Percentiles rank a stretch among this genome's conserved stretches.
Evolutionary conservation across 108 stramenopile species (phyloP).

Genomic region (Nitzschia sp.): DNA sequence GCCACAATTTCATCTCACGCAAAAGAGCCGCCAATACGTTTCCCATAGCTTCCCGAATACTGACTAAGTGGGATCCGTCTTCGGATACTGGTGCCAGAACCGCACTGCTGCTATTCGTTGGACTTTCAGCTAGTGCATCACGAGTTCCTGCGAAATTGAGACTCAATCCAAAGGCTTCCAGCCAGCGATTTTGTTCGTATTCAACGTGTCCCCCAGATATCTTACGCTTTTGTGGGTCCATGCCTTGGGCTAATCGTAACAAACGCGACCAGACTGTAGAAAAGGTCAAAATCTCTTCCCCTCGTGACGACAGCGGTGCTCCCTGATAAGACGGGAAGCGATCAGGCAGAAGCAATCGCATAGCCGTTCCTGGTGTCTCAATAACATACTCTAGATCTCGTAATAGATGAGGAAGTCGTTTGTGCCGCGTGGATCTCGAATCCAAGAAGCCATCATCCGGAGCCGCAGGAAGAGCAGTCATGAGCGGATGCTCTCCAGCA

Average conservation of each 20-base stretch:
- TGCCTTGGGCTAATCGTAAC: slow-evolving; percentile 80
- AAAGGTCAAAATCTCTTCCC: slow-evolving; percentile 67
- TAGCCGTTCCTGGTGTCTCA: slow-evolving; percentile 85
- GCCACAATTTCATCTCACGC: slow-evolving; percentile 85
- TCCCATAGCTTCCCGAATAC: slow-evolving; percentile 67
- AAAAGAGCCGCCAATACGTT: slow-evolving; percentile 72
- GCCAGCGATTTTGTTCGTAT: slow-evolving; percentile 84
- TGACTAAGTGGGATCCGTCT: slow-evolving; percentile 44
- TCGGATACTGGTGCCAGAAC: slow-evolving; percentile 36
- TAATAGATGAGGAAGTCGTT: slow-evolving; percentile 80
- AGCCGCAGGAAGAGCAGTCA: slow-evolving; percentile 72
- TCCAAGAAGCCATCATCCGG: slow-evolving; percentile 89
- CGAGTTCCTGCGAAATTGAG: slow-evolving; percentile 81
- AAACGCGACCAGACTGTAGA: slow-evolving; percentile 73
- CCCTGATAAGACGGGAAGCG: slow-evolving; percentile 44
- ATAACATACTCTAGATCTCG: slow-evolving; percentile 91
- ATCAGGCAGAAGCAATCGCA: slow-evolving; percentile 60
- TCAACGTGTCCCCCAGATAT: slow-evolving; percentile 88
- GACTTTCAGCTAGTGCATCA: slow-evolving; percentile 82
- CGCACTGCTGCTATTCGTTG: slow-evolving; percentile 45
- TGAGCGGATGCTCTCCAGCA: slow-evolving; percentile 76
- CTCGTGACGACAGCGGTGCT: slow-evolving; percentile 38
- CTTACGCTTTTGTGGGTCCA: slow-evolving; percentile 86
- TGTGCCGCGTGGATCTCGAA: slow-evolving; percentile 80
- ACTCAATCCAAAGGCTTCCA: slow-evolving; percentile 81